Conservation (phyloP, 2,329 filamentous ascomycete genomes). For the Penicillium thymicola region DNA sequence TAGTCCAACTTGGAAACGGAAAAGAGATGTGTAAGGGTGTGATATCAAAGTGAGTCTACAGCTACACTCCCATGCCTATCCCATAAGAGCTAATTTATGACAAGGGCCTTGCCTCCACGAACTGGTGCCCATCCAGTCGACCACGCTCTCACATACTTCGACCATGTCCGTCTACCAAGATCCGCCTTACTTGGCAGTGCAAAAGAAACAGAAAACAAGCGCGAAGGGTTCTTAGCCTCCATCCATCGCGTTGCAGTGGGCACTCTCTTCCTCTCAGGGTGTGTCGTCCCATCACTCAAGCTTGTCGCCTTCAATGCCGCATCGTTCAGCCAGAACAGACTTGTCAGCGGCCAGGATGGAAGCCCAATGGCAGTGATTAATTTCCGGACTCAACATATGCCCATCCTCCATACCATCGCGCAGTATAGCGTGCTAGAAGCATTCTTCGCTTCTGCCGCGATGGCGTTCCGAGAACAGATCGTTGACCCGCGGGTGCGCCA, state of each 20-base stretch:
- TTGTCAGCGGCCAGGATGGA: neutral
- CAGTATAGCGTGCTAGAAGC: neutral
- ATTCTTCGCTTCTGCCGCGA: slow-evolving; percentile 15
- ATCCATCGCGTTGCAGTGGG: slow-evolving; percentile 9
- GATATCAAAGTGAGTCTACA: slow-evolving; percentile 15
- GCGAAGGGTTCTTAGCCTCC: slow-evolving; percentile 25
- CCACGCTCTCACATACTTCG: slow-evolving; percentile 35
- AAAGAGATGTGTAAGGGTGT: slow-evolving; percentile 29
- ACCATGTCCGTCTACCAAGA: slow-evolving; percentile 27
- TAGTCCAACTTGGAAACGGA: slow-evolving; percentile 29
- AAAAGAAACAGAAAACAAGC: slow-evolving; percentile 15
- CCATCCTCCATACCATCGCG: neutral
- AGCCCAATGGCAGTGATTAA: neutral
- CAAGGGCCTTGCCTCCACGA: neutral
- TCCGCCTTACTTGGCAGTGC: slow-evolving; percentile 29
- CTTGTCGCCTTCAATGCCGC: neutral
- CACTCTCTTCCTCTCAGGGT: slow-evolving; percentile 1
- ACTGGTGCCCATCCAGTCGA: slow-evolving; percentile 31
- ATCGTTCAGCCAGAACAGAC: neutral
- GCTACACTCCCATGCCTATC: neutral
- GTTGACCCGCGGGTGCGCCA: slow-evolving; percentile 13
- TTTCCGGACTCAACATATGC: neutral
- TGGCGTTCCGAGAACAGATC: slow-evolving; percentile 32
- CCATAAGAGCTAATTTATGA: neutral
- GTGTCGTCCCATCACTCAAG: neutral